phyloP scores from a whole-genome alignment of 768 basidiomycete genomes.

The Rhizopogon vesiculosus region DNA sequence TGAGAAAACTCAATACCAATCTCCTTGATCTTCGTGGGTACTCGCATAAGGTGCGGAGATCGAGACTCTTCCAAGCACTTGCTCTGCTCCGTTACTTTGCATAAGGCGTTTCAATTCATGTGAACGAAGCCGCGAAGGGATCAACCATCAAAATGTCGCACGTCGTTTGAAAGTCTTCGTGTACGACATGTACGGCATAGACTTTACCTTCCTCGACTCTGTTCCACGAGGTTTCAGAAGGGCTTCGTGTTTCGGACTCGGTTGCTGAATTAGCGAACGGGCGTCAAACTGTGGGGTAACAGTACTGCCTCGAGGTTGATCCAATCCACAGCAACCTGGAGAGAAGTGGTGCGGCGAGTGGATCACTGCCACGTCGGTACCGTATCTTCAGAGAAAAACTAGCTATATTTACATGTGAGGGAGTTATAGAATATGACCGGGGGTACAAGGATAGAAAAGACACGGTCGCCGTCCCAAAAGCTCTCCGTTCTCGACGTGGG shows the following conservation, averaged over 20 bases:
- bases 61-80: conserved; percentile 4
- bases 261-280: neutral
- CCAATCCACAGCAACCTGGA: neutral
- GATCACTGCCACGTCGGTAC: conserved; percentile 9
- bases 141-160: neutral
- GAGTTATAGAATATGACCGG: conserved; percentile 1
- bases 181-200: conserved; percentile 4
- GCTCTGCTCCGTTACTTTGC: conserved; percentile 4
- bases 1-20: conserved; percentile 3
- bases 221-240: neutral
- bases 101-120: neutral
- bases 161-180: neutral
- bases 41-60: conserved; percentile 10
- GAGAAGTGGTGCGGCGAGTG: neutral
- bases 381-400: conserved; percentile 1
- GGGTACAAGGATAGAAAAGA: conserved; percentile 3
- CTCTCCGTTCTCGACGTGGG: conserved; percentile 13
- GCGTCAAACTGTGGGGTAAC: conserved; percentile 7
- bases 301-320: neutral
- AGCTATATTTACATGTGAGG: neutral
- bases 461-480: conserved; percentile 2
- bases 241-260: neutral
- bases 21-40: conserved; percentile 21
- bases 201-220: neutral
- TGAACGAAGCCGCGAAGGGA: conserved; percentile 1